A percentile compares a stretch with the other conserved stretches of the same genome.
Conservation (phyloP, 1,139 yeast genomes). For the Yamadazyma sp. region DNA sequence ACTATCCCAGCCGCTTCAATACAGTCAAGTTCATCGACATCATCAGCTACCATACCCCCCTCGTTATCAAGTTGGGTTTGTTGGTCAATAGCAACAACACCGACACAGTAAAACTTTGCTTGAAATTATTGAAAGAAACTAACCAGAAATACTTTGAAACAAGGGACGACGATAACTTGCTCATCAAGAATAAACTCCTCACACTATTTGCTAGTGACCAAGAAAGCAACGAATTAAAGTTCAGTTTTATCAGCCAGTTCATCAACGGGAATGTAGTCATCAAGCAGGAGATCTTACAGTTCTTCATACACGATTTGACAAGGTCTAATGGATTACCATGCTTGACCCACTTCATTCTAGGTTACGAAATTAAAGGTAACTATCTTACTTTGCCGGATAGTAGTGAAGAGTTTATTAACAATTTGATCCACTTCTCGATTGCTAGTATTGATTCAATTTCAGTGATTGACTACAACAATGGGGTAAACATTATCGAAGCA, state of each 20-base stretch:
- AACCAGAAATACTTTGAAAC: conserved; percentile 47
- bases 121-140: conserved; percentile 53
- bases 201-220: conserved; percentile 73
- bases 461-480: conserved; percentile 36
- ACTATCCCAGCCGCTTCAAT: conserved; percentile 55
- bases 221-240: conserved; percentile 68
- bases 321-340: conserved; percentile 44
- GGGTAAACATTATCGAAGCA: conserved; percentile 42
- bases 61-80: conserved; percentile 68
- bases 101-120: conserved; percentile 51
- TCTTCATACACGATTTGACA: conserved; percentile 52
- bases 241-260: conserved; percentile 71
- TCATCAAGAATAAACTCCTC: conserved; percentile 62
- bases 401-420: conserved; percentile 42
- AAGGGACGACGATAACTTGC: conserved; percentile 33
- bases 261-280: conserved; percentile 47
- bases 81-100: conserved; percentile 61
- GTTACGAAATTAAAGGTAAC: conserved; percentile 50
- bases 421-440: conserved; percentile 50
- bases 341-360: conserved; percentile 74
- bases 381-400: conserved; percentile 20
- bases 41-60: conserved; percentile 62
- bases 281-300: conserved; percentile 60
- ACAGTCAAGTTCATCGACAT: conserved; percentile 68
- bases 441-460: conserved; percentile 46